These are phyloP conservation scores for Rhynchosporium agropyri DNA, from an alignment of 2,329 filamentous ascomycete genomes.

Conservation along the genomic window DNA sequence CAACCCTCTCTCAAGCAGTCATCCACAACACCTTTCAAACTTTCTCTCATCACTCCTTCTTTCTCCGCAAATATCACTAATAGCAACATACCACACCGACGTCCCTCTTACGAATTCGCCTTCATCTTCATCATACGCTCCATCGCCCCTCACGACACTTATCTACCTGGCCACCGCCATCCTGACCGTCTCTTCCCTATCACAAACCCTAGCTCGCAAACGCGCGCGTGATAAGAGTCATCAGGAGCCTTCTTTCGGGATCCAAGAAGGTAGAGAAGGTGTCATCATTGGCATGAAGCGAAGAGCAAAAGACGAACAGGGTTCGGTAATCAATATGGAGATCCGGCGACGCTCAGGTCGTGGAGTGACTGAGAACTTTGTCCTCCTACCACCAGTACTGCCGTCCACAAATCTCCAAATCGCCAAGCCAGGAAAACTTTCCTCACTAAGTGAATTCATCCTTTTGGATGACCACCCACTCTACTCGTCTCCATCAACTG, in stretches of 20 bases:
- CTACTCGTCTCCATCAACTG: constrained; percentile 54
- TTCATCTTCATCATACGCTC: constrained; percentile 55
- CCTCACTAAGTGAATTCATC: constrained; percentile 39
- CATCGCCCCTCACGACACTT: constrained; percentile 71
- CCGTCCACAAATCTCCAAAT: constrained; percentile 2
- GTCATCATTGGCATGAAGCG: constrained; percentile 64
- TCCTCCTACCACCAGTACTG: constrained; percentile 47
- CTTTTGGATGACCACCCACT: constrained; percentile 77
- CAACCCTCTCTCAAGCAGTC: constrained; percentile 61
- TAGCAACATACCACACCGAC: constrained; percentile 83
- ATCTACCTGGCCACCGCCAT: constrained; percentile 88
- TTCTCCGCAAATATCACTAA: constrained; percentile 67
- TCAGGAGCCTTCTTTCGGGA: constrained; percentile 75
- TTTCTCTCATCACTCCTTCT: constrained; percentile 73
- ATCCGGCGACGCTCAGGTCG: constrained; percentile 65
- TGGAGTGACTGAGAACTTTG: constrained; percentile 58
- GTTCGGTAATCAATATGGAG: constrained; percentile 81
- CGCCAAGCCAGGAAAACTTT: constrained; percentile 19
- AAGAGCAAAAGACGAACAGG: constrained; percentile 45
- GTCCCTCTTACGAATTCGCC: constrained; percentile 55
- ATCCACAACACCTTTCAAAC: constrained; percentile 60
- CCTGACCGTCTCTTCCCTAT: constrained; percentile 70
- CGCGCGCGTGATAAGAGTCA: constrained; percentile 76
- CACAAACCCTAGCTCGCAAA: constrained; percentile 74
- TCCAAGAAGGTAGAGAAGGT: constrained; percentile 77